phyloP scores from a whole-genome alignment of 768 basidiomycete species.

The Megacollybia marginata region DNA sequence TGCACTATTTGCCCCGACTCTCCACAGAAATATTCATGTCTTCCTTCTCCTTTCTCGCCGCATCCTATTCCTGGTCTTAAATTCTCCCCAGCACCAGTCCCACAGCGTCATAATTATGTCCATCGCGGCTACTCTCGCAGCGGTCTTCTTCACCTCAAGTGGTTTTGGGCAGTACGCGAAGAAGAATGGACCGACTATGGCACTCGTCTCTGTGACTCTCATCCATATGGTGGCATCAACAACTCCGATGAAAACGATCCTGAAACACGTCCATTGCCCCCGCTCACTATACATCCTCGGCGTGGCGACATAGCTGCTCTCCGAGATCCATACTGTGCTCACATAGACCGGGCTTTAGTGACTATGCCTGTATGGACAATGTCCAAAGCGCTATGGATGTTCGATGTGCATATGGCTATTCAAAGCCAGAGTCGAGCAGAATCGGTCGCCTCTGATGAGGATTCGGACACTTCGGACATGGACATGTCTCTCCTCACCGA shows the following conservation, averaged over 20 bases:
- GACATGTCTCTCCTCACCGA: neutral
- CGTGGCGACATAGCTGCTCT: constrained; percentile 54
- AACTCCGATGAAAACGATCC: neutral
- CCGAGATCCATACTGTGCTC: constrained; percentile 47
- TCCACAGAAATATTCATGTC: constrained; percentile 24
- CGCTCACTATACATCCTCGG: constrained; percentile 47
- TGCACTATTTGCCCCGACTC: neutral
- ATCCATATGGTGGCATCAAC: constrained; percentile 6
- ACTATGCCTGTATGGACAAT: constrained; percentile 58
- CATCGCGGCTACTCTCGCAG: constrained; percentile 61
- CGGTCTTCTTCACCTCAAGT: constrained; percentile 52
- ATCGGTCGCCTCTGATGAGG: constrained; percentile 1
- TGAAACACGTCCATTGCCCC: constrained; percentile 18
- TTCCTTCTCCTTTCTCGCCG: constrained; percentile 31
- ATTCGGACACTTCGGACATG: neutral
- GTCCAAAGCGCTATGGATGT: constrained; percentile 57
- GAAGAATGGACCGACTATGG: constrained; percentile 40
- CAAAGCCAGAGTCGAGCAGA: constrained; percentile 6
- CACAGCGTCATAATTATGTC: constrained; percentile 32
- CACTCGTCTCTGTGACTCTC: constrained; percentile 7
- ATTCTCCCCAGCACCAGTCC: constrained; percentile 12
- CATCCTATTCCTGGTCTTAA: constrained; percentile 3
- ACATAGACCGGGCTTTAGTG: constrained; percentile 55
- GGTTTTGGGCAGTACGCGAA: constrained; percentile 52
- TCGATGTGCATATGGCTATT: constrained; percentile 39